These are phyloP conservation scores for Leccinum truebloodii DNA, from an alignment of 768 basidiomycete genomes.

Conservation along the genomic window DNA sequence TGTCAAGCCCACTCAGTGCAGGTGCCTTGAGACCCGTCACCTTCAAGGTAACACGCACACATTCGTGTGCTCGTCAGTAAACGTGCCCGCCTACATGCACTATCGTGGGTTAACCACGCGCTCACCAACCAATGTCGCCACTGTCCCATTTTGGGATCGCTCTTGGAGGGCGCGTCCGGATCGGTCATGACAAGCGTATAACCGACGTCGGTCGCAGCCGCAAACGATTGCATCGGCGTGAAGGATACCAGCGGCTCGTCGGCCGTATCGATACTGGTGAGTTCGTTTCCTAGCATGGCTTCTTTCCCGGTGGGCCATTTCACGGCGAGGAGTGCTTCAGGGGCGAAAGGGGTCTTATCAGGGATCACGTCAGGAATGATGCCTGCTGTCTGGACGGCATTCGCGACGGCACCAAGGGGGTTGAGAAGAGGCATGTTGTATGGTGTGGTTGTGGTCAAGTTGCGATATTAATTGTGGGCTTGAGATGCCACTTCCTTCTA, in stretches of 20 bases:
- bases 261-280: constrained; percentile 39
- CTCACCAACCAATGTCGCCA: constrained; percentile 62
- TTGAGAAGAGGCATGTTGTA: constrained; percentile 26
- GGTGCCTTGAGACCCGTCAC: constrained; percentile 42
- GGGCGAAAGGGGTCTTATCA: constrained; percentile 23
- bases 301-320: constrained; percentile 34
- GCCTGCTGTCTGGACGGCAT: constrained; percentile 17
- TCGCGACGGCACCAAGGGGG: constrained; percentile 25
- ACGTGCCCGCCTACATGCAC: not conserved
- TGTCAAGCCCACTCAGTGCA: constrained; percentile 30
- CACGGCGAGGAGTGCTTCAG: constrained; percentile 30
- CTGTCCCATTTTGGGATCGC: constrained; percentile 48
- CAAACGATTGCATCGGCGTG: constrained; percentile 41
- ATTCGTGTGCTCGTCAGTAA: not conserved
- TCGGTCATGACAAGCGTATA: constrained; percentile 61
- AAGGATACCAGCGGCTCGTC: constrained; percentile 54
- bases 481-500: too few relatives aligned
- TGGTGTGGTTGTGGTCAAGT: not conserved
- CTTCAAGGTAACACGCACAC: constrained; percentile 16
- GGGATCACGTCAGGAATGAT: constrained; percentile 36
- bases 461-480: too few relatives aligned
- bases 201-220: constrained; percentile 33
- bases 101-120: not conserved
- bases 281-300: constrained; percentile 39
- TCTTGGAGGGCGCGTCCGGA: constrained; percentile 56